A percentile compares a stretch with the other conserved stretches of the same genome.
Conservation (phyloP, 2,329 filamentous ascomycete species). For the Claviceps purpurea region DNA sequence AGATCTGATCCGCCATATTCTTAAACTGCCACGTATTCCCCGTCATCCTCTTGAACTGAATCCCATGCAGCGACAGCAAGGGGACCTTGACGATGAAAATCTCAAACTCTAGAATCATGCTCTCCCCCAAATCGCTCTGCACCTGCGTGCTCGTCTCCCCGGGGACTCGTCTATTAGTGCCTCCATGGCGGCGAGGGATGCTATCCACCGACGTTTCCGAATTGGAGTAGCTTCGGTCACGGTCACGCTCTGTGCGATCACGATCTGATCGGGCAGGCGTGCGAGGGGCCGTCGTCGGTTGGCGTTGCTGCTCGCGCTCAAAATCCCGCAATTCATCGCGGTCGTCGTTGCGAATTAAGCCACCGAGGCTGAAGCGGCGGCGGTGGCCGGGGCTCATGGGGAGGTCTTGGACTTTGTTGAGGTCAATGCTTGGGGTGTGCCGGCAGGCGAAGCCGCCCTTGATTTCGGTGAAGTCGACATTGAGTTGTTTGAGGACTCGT, state of each 20-base stretch:
- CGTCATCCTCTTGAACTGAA: conserved; percentile 94
- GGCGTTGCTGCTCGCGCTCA: conserved; percentile 22
- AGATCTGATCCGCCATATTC: conserved; percentile 91
- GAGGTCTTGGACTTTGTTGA: conserved; percentile 57
- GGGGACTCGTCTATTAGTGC: conserved; percentile 42
- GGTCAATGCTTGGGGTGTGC: conserved; percentile 78
- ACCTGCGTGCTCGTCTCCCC: conserved; percentile 89
- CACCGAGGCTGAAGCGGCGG: conserved; percentile 75
- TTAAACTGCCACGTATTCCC: conserved; percentile 98
- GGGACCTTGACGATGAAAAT: conserved; percentile 97
- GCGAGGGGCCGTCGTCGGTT: conserved; percentile 25
- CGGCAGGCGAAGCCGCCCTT: conserved; percentile 85
- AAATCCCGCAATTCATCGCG: conserved; percentile 59
- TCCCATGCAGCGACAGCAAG: conserved; percentile 79
- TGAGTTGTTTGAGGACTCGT: conserved; percentile 72
- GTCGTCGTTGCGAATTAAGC: conserved; percentile 41
- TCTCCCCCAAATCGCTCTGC: conserved; percentile 75
- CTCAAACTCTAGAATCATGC: conserved; percentile 78
- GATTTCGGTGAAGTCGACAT: conserved; percentile 86
- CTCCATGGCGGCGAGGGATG: conserved; percentile 38
- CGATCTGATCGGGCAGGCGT: conserved; percentile 28
- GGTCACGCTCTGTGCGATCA: conserved; percentile 21
- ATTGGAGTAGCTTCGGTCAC: conserved; percentile 65
- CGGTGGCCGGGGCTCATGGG: conserved; percentile 46
- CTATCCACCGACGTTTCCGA: conserved; percentile 79